Conservation (phyloP, 768 basidiomycete species). For the Boletus pseudo-olivaceus region DNA sequence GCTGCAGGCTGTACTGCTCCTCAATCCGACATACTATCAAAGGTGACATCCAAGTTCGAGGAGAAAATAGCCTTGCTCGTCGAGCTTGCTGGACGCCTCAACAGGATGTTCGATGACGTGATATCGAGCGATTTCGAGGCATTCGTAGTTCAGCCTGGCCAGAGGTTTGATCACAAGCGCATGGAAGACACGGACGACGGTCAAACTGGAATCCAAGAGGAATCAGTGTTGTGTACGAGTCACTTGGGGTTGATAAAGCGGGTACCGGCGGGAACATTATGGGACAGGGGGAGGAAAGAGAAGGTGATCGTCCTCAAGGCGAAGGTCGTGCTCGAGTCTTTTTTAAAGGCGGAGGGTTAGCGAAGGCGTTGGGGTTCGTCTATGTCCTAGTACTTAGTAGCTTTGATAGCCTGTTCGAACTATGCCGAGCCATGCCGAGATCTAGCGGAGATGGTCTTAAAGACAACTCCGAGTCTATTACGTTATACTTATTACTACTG, state of each 20-base stretch:
- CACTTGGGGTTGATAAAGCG: not conserved
- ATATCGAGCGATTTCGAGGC: not conserved
- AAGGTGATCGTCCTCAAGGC: not conserved
- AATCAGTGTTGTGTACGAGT: not conserved
- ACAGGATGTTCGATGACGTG: not conserved
- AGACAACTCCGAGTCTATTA: too few species aligned
- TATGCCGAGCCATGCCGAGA: not conserved
- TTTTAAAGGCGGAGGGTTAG: not conserved
- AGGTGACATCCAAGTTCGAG: not conserved
- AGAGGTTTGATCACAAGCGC: not conserved
- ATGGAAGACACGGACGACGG: not conserved
- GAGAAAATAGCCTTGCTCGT: not conserved
- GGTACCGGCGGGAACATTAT: not conserved
- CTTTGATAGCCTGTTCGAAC: too few species aligned
- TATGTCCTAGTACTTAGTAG: too few species aligned
- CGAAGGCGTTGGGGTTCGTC: not conserved
- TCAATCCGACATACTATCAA: not conserved
- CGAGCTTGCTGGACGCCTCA: not conserved
- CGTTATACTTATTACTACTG: too few species aligned
- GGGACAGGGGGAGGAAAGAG: not conserved
- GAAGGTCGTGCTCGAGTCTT: not conserved
- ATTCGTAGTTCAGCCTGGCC: not conserved
- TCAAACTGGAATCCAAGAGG: not conserved
- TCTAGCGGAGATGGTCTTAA: too few species aligned
- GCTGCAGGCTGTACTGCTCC: not conserved